Conservation (phyloP, 495 filamentous ascomycete genomes). For the Penicillium soppii region DNA sequence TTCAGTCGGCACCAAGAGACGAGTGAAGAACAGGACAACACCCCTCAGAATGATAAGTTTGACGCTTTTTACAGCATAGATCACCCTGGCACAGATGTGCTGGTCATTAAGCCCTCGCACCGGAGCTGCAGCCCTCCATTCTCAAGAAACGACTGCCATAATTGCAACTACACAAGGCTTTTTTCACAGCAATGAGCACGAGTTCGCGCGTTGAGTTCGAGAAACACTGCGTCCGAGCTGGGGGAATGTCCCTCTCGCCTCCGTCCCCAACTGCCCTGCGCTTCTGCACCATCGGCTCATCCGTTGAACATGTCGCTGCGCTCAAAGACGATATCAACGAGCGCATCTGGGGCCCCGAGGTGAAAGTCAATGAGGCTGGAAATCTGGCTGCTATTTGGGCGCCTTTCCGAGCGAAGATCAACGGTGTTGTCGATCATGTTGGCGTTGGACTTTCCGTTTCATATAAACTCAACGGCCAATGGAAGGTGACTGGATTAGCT, state of each 20-base stretch:
- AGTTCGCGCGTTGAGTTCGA: conserved; percentile 38
- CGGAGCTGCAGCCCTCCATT: not conserved
- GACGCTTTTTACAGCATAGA: not conserved
- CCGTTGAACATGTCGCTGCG: conserved; percentile 34
- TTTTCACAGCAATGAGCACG: conserved; percentile 30
- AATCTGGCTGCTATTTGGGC: conserved; percentile 43
- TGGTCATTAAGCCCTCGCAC: conserved; percentile 15
- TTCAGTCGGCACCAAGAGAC: not conserved
- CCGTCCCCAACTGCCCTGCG: conserved; percentile 32
- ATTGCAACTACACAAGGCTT: conserved; percentile 32
- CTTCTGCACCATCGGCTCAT: conserved; percentile 41
- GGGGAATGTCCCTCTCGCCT: conserved; percentile 39
- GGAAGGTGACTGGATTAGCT: conserved; percentile 42
- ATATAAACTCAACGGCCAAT: conserved; percentile 36
- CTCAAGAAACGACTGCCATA: conserved; percentile 32
- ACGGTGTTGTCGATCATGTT: conserved; percentile 40
- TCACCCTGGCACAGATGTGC: conserved; percentile 17
- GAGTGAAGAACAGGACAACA: not conserved
- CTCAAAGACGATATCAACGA: conserved; percentile 36
- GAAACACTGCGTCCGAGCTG: conserved; percentile 37
- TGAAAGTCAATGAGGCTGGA: conserved; percentile 32
- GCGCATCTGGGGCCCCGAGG: conserved; percentile 38
- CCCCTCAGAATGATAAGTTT: not conserved
- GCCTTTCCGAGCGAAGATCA: conserved; percentile 38
- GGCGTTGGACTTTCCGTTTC: conserved; percentile 41